Conservation (phyloP, 2,329 filamentous ascomycete species). For the Aspergillus neoniger region DNA sequence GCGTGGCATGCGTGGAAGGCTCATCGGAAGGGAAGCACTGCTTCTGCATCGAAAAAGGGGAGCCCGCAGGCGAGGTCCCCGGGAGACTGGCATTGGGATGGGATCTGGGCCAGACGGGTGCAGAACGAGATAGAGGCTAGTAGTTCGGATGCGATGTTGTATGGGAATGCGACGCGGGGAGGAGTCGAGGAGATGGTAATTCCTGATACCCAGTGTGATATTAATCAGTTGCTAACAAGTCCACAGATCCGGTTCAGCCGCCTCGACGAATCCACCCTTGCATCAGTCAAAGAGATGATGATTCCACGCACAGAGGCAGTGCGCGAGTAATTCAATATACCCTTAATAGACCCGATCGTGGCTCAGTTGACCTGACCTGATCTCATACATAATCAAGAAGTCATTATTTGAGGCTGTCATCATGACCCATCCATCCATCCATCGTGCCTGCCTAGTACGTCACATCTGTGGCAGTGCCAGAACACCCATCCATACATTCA, state of each 20-base stretch:
- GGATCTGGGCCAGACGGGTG: slow-evolving; percentile 91
- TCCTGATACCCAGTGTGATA: neutral
- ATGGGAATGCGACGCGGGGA: slow-evolving; percentile 60
- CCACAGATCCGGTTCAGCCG: slow-evolving; percentile 44
- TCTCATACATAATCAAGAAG: neutral
- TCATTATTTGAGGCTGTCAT: neutral
- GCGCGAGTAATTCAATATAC: slow-evolving; percentile 21
- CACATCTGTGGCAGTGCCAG: neutral
- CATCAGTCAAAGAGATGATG: slow-evolving; percentile 40
- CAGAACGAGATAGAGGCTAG: slow-evolving; percentile 75
- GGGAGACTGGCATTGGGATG: slow-evolving; percentile 96
- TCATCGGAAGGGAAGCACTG: slow-evolving; percentile 54
- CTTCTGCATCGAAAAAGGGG: slow-evolving; percentile 41
- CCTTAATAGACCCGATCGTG: neutral
- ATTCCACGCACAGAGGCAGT: slow-evolving; percentile 29
- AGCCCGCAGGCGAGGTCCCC: slow-evolving; percentile 59
- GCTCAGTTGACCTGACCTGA: slow-evolving; percentile 2
- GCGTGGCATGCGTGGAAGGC: slow-evolving; percentile 94
- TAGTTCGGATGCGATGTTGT: slow-evolving; percentile 76
- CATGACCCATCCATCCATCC: neutral
- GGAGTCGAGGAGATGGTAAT: slow-evolving; percentile 70
- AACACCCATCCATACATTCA: neutral
- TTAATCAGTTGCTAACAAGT: slow-evolving; percentile 12
- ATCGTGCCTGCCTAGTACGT: neutral
- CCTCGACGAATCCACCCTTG: slow-evolving; percentile 36